These are phyloP conservation scores for Diaporthe australafricana DNA, from an alignment of 2,329 filamentous ascomycete species.

Conservation along the genomic window DNA sequence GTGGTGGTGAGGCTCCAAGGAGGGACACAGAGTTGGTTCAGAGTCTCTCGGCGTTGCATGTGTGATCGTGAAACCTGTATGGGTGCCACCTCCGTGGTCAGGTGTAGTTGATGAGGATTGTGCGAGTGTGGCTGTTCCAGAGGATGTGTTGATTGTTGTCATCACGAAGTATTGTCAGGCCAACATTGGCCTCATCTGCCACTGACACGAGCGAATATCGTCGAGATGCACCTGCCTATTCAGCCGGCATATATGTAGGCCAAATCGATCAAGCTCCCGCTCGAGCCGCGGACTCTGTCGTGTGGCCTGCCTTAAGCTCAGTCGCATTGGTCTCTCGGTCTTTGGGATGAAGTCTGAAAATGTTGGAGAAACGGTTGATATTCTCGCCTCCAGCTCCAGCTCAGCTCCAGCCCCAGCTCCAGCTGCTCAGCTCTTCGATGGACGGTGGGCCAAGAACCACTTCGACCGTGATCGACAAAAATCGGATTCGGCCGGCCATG, in stretches of 20 bases:
- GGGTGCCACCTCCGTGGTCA: slow-evolving; percentile 8
- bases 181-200: slow-evolving; percentile 9
- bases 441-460: not conserved
- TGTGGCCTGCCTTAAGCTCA: slow-evolving; percentile 22
- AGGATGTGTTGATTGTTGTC: not conserved
- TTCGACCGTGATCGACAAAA: not conserved
- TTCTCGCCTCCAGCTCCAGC: slow-evolving; percentile 1
- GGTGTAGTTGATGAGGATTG: not conserved
- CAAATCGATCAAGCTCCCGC: slow-evolving; percentile 11
- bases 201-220: too few relatives aligned
- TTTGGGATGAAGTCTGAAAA: not conserved
- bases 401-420: not conserved
- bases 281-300: slow-evolving; percentile 17
- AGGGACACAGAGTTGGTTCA: not conserved
- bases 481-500: slow-evolving; percentile 7
- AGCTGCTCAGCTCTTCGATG: not conserved
- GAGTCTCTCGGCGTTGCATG: not conserved
- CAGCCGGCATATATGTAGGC: not conserved
- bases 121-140: slow-evolving; percentile 3
- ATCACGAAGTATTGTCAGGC: not conserved
- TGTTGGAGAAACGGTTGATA: not conserved
- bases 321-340: slow-evolving; percentile 16
- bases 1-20: not conserved
- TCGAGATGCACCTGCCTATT: not conserved
- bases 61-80: slow-evolving; percentile 14